A percentile compares a stretch with the other conserved stretches of the same genome.
phyloP scores from a whole-genome alignment of 129 eudicot genomes.

The Saussurea involucrata region DNA sequence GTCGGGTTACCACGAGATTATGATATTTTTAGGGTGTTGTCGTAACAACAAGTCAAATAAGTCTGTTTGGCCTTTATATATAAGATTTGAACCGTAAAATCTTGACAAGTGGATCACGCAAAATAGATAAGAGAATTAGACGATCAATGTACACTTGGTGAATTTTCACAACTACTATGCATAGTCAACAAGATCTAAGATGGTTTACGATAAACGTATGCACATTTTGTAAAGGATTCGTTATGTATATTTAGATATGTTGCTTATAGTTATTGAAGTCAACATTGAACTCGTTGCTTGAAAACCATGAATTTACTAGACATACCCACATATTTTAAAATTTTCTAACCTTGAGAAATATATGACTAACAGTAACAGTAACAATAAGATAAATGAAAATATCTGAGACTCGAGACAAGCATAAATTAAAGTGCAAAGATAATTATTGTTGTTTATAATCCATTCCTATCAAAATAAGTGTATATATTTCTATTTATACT shows the following conservation, averaged over 20 bases:
- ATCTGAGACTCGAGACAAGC: neutral
- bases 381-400: neutral
- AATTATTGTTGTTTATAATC: neutral
- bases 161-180: no score
- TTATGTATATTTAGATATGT: neutral
- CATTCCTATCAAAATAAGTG: neutral
- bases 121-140: neutral
- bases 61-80: no score
- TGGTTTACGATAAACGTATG: neutral
- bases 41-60: no score
- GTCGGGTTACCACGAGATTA: neutral
- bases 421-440: neutral
- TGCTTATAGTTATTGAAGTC: neutral
- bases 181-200: no score
- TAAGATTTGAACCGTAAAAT: no score
- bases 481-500: no score
- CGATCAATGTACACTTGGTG: no score
- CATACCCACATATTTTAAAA: neutral
- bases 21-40: neutral
- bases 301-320: no score
- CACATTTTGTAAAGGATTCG: neutral
- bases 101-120: neutral
- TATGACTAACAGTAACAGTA: neutral
- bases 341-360: neutral
- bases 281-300: neutral